These are phyloP conservation scores for Achaetomiella virescens DNA, from an alignment of 495 filamentous ascomycete genomes.

Conservation along the genomic window DNA sequence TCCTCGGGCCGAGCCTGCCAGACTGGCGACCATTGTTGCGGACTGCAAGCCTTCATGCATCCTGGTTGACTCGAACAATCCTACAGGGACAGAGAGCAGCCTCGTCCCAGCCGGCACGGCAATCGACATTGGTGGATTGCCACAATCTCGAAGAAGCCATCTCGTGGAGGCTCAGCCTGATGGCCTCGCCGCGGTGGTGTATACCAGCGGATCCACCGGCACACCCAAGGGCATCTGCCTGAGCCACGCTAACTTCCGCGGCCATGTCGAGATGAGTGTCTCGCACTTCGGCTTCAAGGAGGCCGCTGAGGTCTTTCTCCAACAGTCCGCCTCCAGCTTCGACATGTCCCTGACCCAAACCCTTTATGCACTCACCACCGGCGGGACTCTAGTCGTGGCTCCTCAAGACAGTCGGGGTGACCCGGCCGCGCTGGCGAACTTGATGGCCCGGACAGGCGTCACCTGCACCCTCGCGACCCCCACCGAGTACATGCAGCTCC, in stretches of 20 bases:
- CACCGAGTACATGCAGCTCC: constrained; percentile 23
- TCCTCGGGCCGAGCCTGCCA: not conserved
- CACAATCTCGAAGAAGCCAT: too few relatives aligned
- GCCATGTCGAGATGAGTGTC: not conserved
- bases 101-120: too few relatives aligned
- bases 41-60: not conserved
- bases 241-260: too few relatives aligned
- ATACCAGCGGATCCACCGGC: too few relatives aligned
- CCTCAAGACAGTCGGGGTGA: constrained; percentile 18
- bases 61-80: not conserved
- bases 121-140: too few relatives aligned
- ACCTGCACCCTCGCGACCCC: constrained; percentile 24
- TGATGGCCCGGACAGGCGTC: constrained; percentile 18
- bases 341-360: constrained; percentile 29
- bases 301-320: constrained; percentile 17
- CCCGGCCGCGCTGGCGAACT: constrained; percentile 16
- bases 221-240: too few relatives aligned
- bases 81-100: too few relatives aligned
- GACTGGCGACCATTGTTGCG: not conserved
- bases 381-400: constrained; percentile 22
- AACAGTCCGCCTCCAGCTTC: constrained; percentile 28
- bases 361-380: constrained; percentile 20
- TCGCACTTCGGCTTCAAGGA: not conserved
- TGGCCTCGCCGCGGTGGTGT: too few relatives aligned
- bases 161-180: too few relatives aligned